A percentile compares a stretch with the other conserved stretches of the same genome.
phyloP scores from a whole-genome alignment of 108 stramenopile genomes.

The Parietichytrium sp. region DNA sequence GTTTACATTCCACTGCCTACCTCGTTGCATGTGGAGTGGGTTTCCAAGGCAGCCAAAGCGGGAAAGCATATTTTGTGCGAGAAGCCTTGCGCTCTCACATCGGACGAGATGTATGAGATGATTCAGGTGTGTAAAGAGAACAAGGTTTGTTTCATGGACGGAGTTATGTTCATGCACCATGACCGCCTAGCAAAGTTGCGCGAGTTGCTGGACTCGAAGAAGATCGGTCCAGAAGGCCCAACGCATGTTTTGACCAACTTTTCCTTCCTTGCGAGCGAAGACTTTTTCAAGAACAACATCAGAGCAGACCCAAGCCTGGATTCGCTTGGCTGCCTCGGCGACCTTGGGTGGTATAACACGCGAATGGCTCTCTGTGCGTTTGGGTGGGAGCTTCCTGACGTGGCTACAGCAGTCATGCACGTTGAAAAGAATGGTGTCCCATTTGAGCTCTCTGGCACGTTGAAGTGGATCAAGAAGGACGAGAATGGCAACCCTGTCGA shows the following conservation, averaged over 20 bases:
- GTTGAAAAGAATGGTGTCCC: background rate
- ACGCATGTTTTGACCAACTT: conserved; percentile 5
- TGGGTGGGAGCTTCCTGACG: background rate
- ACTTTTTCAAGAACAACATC: conserved; percentile 15
- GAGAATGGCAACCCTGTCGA: background rate
- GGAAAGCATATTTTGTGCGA: conserved; percentile 49
- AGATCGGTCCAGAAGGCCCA: background rate
- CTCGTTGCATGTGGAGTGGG: conserved; percentile 43
- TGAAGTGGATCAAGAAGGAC: background rate
- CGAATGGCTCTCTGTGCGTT: conserved; percentile 35
- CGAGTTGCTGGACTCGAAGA: background rate
- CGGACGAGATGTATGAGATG: conserved; percentile 17
- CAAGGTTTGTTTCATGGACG: conserved; percentile 38
- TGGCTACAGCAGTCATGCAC: background rate
- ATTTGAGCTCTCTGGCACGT: background rate
- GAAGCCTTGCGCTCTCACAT: conserved; percentile 42
- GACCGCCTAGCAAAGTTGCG: conserved; percentile 2
- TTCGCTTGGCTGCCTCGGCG: conserved; percentile 42
- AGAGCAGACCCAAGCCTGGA: conserved; percentile 30
- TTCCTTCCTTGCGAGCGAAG: background rate
- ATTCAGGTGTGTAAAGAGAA: background rate
- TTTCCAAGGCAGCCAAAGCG: conserved; percentile 41
- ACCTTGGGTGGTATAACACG: conserved; percentile 43
- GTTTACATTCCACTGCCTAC: conserved; percentile 50
- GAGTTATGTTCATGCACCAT: conserved; percentile 48